phyloP scores from a whole-genome alignment of 371 early-diverging fungal species.

The Actinomucor elegans region DNA sequence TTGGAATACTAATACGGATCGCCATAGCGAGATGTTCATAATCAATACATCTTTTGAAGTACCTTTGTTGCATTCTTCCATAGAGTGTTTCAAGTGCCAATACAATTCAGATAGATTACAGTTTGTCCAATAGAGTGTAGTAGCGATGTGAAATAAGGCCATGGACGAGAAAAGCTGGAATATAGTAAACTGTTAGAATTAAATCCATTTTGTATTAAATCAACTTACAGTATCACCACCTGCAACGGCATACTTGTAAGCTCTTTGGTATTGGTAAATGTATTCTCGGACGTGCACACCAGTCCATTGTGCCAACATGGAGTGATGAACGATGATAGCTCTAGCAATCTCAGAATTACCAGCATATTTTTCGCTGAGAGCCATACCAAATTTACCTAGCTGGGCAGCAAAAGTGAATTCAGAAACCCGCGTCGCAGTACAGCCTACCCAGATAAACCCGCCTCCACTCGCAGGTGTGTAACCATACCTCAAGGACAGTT shows the following conservation, averaged over 20 bases:
- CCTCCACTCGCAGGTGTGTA: slow-evolving; percentile 37
- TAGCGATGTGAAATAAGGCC: slow-evolving; percentile 37
- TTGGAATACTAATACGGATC: slow-evolving; percentile 40
- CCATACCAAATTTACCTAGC: slow-evolving; percentile 40
- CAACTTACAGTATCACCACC: slow-evolving; percentile 38
- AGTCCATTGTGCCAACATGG: slow-evolving; percentile 41
- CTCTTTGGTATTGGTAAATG: slow-evolving; percentile 37
- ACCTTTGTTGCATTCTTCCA: slow-evolving; percentile 36
- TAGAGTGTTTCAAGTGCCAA: slow-evolving; percentile 29
- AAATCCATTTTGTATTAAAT: neutral
- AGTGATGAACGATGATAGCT: slow-evolving; percentile 33
- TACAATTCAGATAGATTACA: slow-evolving; percentile 35
- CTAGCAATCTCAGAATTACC: slow-evolving; percentile 44
- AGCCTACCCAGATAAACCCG: slow-evolving; percentile 41
- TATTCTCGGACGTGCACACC: slow-evolving; percentile 31
- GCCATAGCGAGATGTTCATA: slow-evolving; percentile 31
- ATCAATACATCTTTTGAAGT: slow-evolving; percentile 27
- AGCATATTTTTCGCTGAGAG: slow-evolving; percentile 35
- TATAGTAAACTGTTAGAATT: neutral
- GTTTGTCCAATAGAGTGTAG: slow-evolving; percentile 34
- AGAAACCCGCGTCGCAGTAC: slow-evolving; percentile 30
- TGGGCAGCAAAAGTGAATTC: slow-evolving; percentile 34
- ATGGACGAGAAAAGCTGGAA: slow-evolving; percentile 33
- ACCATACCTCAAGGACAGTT: slow-evolving; percentile 37
- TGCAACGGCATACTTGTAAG: slow-evolving; percentile 41